A percentile compares a stretch with the other conserved stretches of the same genome.
phyloP scores from a whole-genome alignment of 208 protist genomes.

The Crithidia expoeki region DNA sequence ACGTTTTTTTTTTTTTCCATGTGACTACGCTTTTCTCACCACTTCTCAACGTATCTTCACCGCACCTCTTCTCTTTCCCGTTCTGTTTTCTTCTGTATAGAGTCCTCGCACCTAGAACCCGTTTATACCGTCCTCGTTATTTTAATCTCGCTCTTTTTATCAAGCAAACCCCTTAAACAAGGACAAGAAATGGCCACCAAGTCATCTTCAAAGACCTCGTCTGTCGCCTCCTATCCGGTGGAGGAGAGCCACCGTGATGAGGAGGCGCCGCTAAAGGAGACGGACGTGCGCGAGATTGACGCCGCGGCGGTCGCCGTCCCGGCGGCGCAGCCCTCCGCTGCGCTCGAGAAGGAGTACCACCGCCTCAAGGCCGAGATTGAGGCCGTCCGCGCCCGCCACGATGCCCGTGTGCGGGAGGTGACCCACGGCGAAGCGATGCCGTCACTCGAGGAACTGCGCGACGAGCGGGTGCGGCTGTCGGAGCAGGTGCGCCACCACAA shows the following conservation, averaged over 20 bases:
- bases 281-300: background rate
- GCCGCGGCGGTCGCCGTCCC: background rate
- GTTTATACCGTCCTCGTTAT: too few relatives aligned
- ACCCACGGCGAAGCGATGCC: slow-evolving; percentile 46
- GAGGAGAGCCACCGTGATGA: slow-evolving; percentile 5
- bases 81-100: background rate
- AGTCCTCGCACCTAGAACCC: too few relatives aligned
- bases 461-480: slow-evolving; percentile 54
- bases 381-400: slow-evolving; percentile 31
- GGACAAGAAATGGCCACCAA: slow-evolving; percentile 3
- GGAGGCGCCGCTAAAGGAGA: background rate
- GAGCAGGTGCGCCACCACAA: slow-evolving; percentile 76
- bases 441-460: slow-evolving; percentile 52
- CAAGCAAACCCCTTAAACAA: too few relatives aligned
- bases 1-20: background rate
- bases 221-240: slow-evolving; percentile 10
- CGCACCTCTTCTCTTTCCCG: background rate
- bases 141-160: too few relatives aligned
- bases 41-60: too few relatives aligned
- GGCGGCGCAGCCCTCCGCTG: background rate
- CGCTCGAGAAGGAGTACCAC: slow-evolving; percentile 11
- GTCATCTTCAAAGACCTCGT: slow-evolving; percentile 10
- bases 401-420: slow-evolving; percentile 34
- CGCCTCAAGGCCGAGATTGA: slow-evolving; percentile 29
- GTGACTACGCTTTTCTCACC: too few relatives aligned